Conservation (phyloP, 441 rosid species). For the Arabidopsis lyrata region DNA sequence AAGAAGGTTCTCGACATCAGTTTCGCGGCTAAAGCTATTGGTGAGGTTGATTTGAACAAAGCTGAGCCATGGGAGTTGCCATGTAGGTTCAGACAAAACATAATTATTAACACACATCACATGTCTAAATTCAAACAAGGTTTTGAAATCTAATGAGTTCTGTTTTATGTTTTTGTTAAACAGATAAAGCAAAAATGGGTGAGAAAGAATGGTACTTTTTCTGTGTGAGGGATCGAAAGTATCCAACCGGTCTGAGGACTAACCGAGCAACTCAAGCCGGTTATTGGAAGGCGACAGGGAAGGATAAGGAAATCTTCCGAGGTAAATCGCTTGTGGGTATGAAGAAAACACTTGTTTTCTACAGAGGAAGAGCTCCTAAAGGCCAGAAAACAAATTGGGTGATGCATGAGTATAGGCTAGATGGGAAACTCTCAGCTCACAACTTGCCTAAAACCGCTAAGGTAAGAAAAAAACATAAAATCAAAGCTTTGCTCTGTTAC, state of each 20-base stretch:
- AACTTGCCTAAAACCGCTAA: constrained; percentile 83
- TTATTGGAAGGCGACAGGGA: constrained; percentile 98
- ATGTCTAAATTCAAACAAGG: not conserved
- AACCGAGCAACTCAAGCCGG: constrained; percentile 93
- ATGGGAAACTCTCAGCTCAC: constrained; percentile 73
- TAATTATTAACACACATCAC: not conserved
- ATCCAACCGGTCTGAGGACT: constrained; percentile 87
- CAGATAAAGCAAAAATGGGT: constrained; percentile 96
- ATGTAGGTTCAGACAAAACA: constrained; percentile 49
- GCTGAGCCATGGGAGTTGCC: constrained; percentile 99
- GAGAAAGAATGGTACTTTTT: constrained; percentile 98
- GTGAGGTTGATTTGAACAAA: constrained; percentile 95
- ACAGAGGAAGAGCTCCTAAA: constrained; percentile 88
- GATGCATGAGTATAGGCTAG: constrained; percentile 89
- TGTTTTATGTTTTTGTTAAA: constrained; percentile 7
- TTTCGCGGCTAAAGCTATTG: constrained; percentile 78
- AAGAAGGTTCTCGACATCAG: constrained; percentile 66
- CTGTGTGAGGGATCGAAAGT: constrained; percentile 86
- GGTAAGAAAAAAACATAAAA: constrained; percentile 47
- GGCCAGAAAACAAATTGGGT: constrained; percentile 88
- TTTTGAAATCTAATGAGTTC: constrained; percentile 11
- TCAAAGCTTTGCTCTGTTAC: not conserved
- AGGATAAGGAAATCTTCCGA: constrained; percentile 80
- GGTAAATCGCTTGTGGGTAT: constrained; percentile 88
- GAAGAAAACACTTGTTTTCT: constrained; percentile 95